phyloP scores from a whole-genome alignment of 345 rosid species.

The Boechera retrofracta region DNA sequence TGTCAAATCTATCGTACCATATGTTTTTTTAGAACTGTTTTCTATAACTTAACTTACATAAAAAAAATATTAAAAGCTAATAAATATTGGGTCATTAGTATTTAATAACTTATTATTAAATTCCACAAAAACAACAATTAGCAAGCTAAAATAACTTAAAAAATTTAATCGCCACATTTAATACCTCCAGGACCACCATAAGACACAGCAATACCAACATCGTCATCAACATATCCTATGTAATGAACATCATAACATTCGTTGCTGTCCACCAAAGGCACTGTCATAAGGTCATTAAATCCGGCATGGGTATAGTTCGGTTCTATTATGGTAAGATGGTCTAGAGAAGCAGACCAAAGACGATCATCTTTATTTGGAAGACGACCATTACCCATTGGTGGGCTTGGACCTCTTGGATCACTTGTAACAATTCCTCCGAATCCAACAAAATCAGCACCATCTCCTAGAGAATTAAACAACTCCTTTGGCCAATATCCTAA shows the following conservation, averaged over 20 bases:
- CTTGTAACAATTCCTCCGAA: neutral
- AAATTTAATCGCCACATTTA: neutral
- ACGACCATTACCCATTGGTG: slow-evolving; percentile 6
- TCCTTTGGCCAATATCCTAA: neutral
- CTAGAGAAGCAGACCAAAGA: neutral
- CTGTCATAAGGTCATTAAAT: neutral
- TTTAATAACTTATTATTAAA: too few species aligned
- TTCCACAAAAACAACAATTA: neutral
- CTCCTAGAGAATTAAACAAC: neutral
- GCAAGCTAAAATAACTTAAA: neutral
- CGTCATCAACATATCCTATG: neutral
- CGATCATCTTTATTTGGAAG: neutral
- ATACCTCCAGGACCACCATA: neutral
- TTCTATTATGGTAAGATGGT: neutral
- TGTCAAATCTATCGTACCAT: too few species aligned
- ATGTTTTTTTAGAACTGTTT: too few species aligned
- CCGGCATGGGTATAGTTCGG: neutral
- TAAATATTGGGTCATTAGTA: too few species aligned
- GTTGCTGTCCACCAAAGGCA: neutral
- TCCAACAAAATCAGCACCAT: neutral
- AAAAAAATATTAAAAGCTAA: too few species aligned
- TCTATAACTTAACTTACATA: too few species aligned
- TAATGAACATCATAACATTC: neutral
- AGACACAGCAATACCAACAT: neutral
- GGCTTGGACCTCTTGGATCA: neutral